Percentiles rank a stretch among this genome's conserved stretches.
These are phyloP conservation scores for Penicillium corylophilum DNA, from an alignment of 2,329 filamentous ascomycete species.

Conservation along the genomic window DNA sequence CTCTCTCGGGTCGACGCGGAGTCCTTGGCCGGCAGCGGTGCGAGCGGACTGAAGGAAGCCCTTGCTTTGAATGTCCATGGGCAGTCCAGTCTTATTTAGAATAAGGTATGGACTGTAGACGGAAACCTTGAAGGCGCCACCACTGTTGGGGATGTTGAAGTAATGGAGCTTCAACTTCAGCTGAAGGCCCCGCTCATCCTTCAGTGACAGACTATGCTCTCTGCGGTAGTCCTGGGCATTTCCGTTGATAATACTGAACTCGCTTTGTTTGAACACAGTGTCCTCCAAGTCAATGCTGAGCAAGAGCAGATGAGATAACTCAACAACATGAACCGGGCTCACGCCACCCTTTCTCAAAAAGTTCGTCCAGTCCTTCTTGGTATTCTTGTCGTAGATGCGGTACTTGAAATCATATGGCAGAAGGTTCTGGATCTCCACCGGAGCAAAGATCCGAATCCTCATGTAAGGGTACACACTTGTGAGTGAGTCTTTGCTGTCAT, in stretches of 20 bases:
- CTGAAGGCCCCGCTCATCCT: conserved; percentile 77
- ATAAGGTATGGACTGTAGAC: conserved; percentile 94
- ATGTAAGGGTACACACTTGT: conserved; percentile 89
- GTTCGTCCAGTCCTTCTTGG: conserved; percentile 98
- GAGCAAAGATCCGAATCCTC: conserved; percentile 86
- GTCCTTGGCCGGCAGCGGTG: conserved; percentile 76
- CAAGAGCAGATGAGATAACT: conserved; percentile 87
- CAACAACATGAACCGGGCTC: conserved; percentile 95
- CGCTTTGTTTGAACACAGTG: conserved; percentile 88
- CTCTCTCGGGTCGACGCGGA: conserved; percentile 54
- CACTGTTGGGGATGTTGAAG: conserved; percentile 82
- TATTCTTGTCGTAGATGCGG: conserved; percentile 97
- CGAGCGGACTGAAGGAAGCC: conserved; percentile 80
- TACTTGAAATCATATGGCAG: conserved; percentile 99
- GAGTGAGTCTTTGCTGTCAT: conserved; percentile 78
- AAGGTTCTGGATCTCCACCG: conserved; percentile 90
- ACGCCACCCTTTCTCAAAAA: conserved; percentile 95
- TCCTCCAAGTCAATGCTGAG: conserved; percentile 97
- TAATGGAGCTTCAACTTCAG: conserved; percentile 87
- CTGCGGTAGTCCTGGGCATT: conserved; percentile 83
- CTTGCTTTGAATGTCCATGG: conserved; percentile 85
- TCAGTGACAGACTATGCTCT: conserved; percentile 75
- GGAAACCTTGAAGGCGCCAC: conserved; percentile 92
- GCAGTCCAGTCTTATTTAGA: conserved; percentile 89
- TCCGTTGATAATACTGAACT: conserved; percentile 96